Evolutionary conservation across 345 rosid species (phyloP).

Genomic region (Euphorbia peplus): DNA sequence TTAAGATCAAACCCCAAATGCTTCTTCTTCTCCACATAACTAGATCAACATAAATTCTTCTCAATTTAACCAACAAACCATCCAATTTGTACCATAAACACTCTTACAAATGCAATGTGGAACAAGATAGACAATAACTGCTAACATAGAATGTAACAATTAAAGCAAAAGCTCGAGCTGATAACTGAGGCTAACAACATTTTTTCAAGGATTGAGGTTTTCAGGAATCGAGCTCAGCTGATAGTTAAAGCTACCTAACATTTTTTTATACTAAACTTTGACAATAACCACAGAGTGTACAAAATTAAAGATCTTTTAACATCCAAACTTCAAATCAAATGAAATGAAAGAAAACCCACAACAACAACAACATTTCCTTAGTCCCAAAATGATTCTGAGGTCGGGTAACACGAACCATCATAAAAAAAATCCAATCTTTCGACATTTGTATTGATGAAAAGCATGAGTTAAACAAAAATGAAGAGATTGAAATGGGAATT

Average conservation of each 20-base stretch:
- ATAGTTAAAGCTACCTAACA: no score
- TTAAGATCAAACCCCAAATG: not conserved
- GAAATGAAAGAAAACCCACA: slow-evolving; percentile 11
- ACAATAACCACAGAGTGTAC: no score
- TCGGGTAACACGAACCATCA: no score
- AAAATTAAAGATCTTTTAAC: not conserved
- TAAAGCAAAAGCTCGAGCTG: no score
- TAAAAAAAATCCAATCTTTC: not conserved
- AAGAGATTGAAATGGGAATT: not conserved
- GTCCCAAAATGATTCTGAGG: not conserved
- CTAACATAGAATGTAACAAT: not conserved
- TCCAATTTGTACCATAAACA: not conserved
- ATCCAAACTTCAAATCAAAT: no score
- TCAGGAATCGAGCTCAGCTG: no score
- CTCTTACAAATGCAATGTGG: not conserved
- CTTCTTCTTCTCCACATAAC: not conserved
- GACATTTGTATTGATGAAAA: not conserved
- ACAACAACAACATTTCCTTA: no score
- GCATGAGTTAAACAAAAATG: not conserved
- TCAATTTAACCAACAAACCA: not conserved
- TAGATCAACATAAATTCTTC: not conserved
- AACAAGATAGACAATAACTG: not conserved
- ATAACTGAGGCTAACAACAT: no score
- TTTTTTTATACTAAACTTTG: no score
- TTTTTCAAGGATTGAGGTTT: no score